Percentiles rank a stretch among this genome's conserved stretches.
phyloP scores from a whole-genome alignment of 2,329 filamentous ascomycete genomes.

The Fusarium duplospermum region DNA sequence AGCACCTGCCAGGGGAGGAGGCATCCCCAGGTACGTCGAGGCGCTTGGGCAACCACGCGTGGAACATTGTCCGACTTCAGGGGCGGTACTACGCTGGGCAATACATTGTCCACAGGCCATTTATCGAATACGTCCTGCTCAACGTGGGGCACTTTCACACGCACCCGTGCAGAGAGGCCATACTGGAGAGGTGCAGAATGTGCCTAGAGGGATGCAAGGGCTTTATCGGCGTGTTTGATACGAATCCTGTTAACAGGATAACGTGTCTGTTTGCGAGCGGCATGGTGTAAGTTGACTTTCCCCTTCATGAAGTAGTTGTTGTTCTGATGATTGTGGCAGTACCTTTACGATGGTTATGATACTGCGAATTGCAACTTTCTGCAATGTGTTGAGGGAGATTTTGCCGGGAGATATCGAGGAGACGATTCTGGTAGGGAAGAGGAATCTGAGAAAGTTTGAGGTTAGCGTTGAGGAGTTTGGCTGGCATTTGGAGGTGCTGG shows the following conservation, averaged over 20 bases:
- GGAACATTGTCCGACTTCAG: constrained; percentile 46
- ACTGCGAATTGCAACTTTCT: constrained; percentile 42
- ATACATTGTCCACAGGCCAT: constrained; percentile 47
- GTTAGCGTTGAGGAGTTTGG: constrained; percentile 10
- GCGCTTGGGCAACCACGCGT: constrained; percentile 41
- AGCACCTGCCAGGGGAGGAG: background rate
- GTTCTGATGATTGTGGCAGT: background rate
- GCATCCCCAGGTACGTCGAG: background rate
- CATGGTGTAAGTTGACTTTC: constrained; percentile 42
- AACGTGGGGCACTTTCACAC: constrained; percentile 39
- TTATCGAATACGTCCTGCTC: constrained; percentile 45
- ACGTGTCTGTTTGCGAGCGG: constrained; percentile 45
- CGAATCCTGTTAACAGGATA: constrained; percentile 39
- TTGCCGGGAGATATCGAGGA: constrained; percentile 9
- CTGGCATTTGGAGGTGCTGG: constrained; percentile 10
- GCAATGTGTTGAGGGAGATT: background rate
- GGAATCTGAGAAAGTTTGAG: background rate
- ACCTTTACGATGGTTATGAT: constrained; percentile 38
- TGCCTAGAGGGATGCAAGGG: constrained; percentile 42
- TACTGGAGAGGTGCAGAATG: constrained; percentile 36
- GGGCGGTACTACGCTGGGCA: constrained; percentile 47
- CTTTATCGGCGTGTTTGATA: constrained; percentile 45
- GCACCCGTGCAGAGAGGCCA: constrained; percentile 37
- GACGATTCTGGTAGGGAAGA: background rate
- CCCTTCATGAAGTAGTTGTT: background rate